These are phyloP conservation scores for Trametes cingulata DNA, from an alignment of 768 basidiomycete species.

Conservation along the genomic window DNA sequence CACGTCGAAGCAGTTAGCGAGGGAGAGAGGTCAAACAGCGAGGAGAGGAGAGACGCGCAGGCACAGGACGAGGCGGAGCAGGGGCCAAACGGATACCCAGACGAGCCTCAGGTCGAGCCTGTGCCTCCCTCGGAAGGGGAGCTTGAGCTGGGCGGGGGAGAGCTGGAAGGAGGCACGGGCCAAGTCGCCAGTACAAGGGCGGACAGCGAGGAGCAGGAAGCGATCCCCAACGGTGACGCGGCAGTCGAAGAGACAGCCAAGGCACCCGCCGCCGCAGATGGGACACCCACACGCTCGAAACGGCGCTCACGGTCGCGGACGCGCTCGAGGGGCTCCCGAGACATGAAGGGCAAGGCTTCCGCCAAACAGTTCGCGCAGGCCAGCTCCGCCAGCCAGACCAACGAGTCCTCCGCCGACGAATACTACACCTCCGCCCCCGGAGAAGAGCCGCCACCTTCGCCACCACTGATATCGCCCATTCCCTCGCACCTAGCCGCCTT, in stretches of 20 bases:
- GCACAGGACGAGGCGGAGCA: conserved; percentile 26
- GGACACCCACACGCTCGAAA: conserved; percentile 53
- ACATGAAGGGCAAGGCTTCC: conserved; percentile 64
- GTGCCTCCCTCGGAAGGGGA: conserved; percentile 8
- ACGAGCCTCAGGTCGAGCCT: conserved; percentile 18
- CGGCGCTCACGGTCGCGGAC: conserved; percentile 74
- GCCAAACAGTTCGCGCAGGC: conserved; percentile 47
- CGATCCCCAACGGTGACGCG: conserved; percentile 9
- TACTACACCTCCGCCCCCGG: conserved; percentile 22
- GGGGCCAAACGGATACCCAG: conserved; percentile 24
- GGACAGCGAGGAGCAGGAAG: conserved; percentile 11
- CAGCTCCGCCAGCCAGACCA: conserved; percentile 43
- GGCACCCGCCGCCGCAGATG: conserved; percentile 31
- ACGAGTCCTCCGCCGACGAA: conserved; percentile 72
- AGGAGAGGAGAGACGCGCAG: conserved; percentile 39
- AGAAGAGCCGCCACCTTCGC: conserved; percentile 42
- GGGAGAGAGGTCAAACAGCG: conserved; percentile 59
- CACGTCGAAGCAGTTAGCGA: conserved; percentile 82
- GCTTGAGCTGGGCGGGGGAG: background rate
- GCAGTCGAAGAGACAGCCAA: conserved; percentile 30
- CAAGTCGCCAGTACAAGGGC: conserved; percentile 11
- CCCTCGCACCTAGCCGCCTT: conserved; percentile 54
- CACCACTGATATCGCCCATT: conserved; percentile 52
- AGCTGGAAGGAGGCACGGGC: background rate
- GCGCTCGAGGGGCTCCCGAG: conserved; percentile 61